Conservation (phyloP, 129 eudicot species). For the Silybum marianum region DNA sequence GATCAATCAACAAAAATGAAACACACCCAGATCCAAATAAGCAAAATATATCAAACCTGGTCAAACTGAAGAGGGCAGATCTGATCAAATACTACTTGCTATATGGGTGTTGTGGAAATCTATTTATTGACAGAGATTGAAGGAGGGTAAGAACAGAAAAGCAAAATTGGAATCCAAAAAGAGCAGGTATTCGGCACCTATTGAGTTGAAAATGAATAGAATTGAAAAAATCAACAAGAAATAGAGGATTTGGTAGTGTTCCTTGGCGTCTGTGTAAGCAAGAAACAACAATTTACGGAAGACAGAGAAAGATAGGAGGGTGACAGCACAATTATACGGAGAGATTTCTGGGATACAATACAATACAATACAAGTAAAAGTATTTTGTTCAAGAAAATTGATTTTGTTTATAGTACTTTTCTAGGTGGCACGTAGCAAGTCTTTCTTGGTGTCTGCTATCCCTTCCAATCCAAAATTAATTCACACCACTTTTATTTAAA, state of each 20-base stretch:
- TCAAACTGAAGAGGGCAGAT: conserved; percentile 26
- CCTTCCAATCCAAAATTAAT: background rate
- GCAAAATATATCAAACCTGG: conserved; percentile 26
- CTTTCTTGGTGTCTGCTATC: conserved; percentile 24
- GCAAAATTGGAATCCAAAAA: conserved; percentile 13
- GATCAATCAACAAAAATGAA: background rate
- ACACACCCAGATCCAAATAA: conserved; percentile 24
- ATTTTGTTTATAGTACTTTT: background rate
- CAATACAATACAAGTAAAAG: background rate
- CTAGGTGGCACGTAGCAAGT: conserved; percentile 29
- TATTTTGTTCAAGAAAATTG: background rate
- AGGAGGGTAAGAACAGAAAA: background rate
- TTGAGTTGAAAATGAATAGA: conserved; percentile 18
- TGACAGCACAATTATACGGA: conserved; percentile 21
- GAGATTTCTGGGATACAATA: conserved; percentile 25
- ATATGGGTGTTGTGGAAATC: background rate
- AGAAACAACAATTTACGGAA: conserved; percentile 14
- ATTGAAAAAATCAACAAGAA: background rate
- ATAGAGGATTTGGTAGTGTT: conserved; percentile 11
- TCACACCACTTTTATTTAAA: background rate
- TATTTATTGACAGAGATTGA: too few species aligned
- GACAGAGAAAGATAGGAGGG: conserved; percentile 7
- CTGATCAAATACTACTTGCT: conserved; percentile 8
- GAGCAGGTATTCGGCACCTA: background rate
- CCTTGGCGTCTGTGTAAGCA: conserved; percentile 29